phyloP scores from a whole-genome alignment of 2,329 filamentous ascomycete species.

The Claviceps sp. region DNA sequence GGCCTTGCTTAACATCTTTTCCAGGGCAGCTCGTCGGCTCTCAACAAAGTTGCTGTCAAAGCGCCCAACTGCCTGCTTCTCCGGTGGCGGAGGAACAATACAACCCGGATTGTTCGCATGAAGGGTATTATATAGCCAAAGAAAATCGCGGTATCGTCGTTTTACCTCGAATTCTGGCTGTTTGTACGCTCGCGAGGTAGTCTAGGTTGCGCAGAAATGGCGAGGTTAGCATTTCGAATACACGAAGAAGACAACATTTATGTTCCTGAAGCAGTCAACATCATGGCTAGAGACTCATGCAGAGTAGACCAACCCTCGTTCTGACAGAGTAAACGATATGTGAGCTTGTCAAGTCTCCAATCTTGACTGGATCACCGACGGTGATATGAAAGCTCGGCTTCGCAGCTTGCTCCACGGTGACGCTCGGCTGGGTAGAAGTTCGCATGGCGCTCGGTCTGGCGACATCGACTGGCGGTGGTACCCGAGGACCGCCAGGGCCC shows the following conservation, averaged over 20 bases:
- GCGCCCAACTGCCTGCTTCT: conserved; percentile 92
- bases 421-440: conserved; percentile 54
- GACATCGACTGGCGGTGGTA: conserved; percentile 51
- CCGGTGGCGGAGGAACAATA: conserved; percentile 87
- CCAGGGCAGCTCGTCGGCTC: conserved; percentile 74
- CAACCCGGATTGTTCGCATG: conserved; percentile 92
- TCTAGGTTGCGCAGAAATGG: conserved; percentile 37
- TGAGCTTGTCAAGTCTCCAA: conserved; percentile 89
- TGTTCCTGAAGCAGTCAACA: too few relatives aligned
- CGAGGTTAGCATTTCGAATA: not conserved
- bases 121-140: conserved; percentile 93
- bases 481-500: conserved; percentile 37
- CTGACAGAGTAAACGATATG: conserved; percentile 96
- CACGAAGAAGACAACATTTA: not conserved
- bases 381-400: conserved; percentile 84
- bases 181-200: conserved; percentile 89
- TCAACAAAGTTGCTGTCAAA: conserved; percentile 98
- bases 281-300: not conserved
- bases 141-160: conserved; percentile 85
- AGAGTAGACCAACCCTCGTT: conserved; percentile 53
- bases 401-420: conserved; percentile 84
- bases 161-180: conserved; percentile 88
- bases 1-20: conserved; percentile 97
- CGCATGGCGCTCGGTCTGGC: conserved; percentile 38
- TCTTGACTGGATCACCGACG: conserved; percentile 94